phyloP scores from a whole-genome alignment of 1,284 basidiomycete genomes.

The Melampsora occidentalis region DNA sequence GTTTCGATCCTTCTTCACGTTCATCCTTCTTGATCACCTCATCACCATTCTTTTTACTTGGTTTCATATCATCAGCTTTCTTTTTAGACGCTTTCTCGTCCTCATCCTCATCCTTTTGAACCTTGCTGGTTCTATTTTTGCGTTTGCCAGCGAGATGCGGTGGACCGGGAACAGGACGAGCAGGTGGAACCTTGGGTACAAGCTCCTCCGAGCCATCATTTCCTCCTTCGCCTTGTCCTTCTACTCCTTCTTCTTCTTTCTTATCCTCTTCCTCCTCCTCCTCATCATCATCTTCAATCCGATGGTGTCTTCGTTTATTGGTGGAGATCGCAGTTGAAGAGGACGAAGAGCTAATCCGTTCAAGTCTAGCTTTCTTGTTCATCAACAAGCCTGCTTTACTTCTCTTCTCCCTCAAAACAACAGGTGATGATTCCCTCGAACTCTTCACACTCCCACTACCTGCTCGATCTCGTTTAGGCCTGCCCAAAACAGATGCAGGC shows the following conservation, averaged over 20 bases:
- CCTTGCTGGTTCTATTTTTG: background rate
- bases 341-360: background rate
- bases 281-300: too few species aligned
- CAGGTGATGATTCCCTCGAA: slow-evolving; percentile 43
- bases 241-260: too few species aligned
- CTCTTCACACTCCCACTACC: slow-evolving; percentile 32
- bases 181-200: background rate
- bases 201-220: too few species aligned
- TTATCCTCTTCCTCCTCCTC: too few species aligned
- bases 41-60: too few species aligned
- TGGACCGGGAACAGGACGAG: background rate
- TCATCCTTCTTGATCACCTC: too few species aligned
- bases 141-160: background rate
- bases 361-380: slow-evolving; percentile 1
- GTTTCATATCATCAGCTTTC: too few species aligned
- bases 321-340: background rate
- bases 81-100: too few species aligned
- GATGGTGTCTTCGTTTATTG: background rate
- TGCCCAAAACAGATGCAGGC: background rate
- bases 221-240: too few species aligned
- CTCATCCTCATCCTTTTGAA: background rate
- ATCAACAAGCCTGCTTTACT: background rate
- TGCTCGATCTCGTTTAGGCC: slow-evolving; percentile 16
- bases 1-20: too few species aligned
- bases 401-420: slow-evolving; percentile 20